Evolutionary conservation across 2,329 filamentous ascomycete species (phyloP).

Genomic region (Colletotrichum sansevieriae): DNA sequence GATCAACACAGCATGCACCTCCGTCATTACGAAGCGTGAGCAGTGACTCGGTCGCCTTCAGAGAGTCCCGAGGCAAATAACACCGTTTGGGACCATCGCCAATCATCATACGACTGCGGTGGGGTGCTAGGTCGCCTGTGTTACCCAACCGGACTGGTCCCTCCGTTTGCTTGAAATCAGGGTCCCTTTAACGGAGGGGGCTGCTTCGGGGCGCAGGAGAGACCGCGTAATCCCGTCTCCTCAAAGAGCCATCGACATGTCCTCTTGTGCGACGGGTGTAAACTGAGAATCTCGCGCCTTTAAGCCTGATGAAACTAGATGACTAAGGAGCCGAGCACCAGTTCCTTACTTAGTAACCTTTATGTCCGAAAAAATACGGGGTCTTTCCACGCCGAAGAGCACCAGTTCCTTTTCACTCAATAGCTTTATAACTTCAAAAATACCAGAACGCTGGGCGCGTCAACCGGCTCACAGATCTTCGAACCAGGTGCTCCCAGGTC

Average conservation of each 20-base stretch:
- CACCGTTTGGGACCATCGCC: not conserved
- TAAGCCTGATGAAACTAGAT: conserved; percentile 3
- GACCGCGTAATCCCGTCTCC: conserved; percentile 1
- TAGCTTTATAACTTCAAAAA: conserved; percentile 2
- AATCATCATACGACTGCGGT: conserved; percentile 5
- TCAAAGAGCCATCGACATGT: conserved; percentile 10
- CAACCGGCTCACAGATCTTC: conserved; percentile 22
- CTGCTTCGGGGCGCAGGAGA: not conserved
- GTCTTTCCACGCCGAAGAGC: not conserved
- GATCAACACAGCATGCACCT: not conserved
- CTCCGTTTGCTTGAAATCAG: conserved; percentile 8
- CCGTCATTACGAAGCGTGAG: not conserved
- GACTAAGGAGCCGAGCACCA: not conserved
- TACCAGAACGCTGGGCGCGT: conserved; percentile 2
- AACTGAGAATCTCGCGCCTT: not conserved
- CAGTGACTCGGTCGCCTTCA: not conserved
- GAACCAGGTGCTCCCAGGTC: not conserved
- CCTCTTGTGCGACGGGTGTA: not conserved
- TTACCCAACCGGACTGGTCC: conserved; percentile 6
- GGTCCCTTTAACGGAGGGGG: not conserved
- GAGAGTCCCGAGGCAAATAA: not conserved
- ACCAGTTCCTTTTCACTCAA: not conserved
- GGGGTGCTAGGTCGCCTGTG: not conserved
- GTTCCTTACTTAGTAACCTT: not conserved
- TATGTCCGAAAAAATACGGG: too few species aligned